Percentiles rank a stretch among this genome's conserved stretches.
phyloP scores from a whole-genome alignment of 768 basidiomycete species.

The Auriculariales sp. region DNA sequence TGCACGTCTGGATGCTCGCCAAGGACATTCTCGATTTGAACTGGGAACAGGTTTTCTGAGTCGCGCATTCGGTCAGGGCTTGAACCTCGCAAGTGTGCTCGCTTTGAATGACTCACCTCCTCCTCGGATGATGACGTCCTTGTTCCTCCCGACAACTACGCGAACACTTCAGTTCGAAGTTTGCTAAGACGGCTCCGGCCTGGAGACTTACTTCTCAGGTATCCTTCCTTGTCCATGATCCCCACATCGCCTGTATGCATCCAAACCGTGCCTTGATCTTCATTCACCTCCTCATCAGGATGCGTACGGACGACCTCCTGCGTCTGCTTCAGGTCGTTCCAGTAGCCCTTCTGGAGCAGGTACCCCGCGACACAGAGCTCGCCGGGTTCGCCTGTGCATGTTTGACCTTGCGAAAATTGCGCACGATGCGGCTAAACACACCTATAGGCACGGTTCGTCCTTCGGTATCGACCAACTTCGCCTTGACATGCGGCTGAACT shows the following conservation, averaged over 20 bases:
- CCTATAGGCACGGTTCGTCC: conserved; percentile 56
- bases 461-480: conserved; percentile 47
- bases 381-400: conserved; percentile 29
- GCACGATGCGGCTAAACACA: conserved; percentile 10
- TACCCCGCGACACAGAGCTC: conserved; percentile 67
- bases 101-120: conserved; percentile 39
- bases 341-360: conserved; percentile 75
- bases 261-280: conserved; percentile 29
- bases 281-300: conserved; percentile 32
- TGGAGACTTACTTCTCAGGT: conserved; percentile 42
- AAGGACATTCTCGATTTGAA: conserved; percentile 70
- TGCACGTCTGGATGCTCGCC: conserved; percentile 38
- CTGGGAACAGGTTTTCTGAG: conserved; percentile 64
- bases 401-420: not conserved
- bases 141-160: conserved; percentile 64
- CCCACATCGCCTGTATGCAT: conserved; percentile 78
- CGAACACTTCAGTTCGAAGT: not conserved
- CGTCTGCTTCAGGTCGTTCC: conserved; percentile 61
- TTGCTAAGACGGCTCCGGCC: not conserved
- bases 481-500: conserved; percentile 62
- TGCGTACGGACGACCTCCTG: conserved; percentile 36
- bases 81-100: too few relatives aligned
- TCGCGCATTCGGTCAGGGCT: not conserved
- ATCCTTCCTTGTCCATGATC: conserved; percentile 70
- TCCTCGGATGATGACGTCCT: conserved; percentile 80